Evolutionary conservation across 2,329 filamentous ascomycete species (phyloP).

Genomic region (Aspergillus quadrilineatus): DNA sequence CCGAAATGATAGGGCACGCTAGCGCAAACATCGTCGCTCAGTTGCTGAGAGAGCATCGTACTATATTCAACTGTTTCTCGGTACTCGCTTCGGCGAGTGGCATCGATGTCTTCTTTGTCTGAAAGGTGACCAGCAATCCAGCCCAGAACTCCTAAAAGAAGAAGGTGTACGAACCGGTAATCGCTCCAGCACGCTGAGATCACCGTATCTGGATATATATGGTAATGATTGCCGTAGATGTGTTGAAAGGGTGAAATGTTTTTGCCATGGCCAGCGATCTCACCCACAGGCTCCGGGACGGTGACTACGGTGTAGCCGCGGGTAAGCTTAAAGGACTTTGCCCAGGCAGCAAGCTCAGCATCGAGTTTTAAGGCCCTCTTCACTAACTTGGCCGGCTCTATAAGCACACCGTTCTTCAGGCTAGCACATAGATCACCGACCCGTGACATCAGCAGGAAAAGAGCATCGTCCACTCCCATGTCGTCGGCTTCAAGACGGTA

Average conservation of each 20-base stretch:
- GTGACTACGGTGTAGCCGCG: constrained; percentile 17
- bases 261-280: not conserved
- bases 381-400: constrained; percentile 5
- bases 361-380: constrained; percentile 16
- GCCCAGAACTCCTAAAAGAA: constrained; percentile 17
- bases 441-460: constrained; percentile 15
- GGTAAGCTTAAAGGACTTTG: constrained; percentile 11
- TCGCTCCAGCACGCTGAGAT: constrained; percentile 25
- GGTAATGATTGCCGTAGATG: constrained; percentile 18
- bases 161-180: constrained; percentile 24
- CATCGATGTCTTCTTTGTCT: not conserved
- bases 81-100: not conserved
- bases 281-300: not conserved
- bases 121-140: not conserved
- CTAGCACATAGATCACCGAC: constrained; percentile 15
- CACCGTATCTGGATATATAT: constrained; percentile 20
- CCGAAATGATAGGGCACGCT: constrained; percentile 19
- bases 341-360: constrained; percentile 15
- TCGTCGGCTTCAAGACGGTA: not conserved
- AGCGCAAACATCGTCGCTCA: constrained; percentile 21
- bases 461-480: constrained; percentile 10
- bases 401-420: not conserved
- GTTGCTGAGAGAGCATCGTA: not conserved
- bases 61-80: constrained; percentile 7
- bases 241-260: not conserved